Evolutionary conservation across 2,329 filamentous ascomycete species (phyloP).

Genomic region (Lomentospora prolificans): DNA sequence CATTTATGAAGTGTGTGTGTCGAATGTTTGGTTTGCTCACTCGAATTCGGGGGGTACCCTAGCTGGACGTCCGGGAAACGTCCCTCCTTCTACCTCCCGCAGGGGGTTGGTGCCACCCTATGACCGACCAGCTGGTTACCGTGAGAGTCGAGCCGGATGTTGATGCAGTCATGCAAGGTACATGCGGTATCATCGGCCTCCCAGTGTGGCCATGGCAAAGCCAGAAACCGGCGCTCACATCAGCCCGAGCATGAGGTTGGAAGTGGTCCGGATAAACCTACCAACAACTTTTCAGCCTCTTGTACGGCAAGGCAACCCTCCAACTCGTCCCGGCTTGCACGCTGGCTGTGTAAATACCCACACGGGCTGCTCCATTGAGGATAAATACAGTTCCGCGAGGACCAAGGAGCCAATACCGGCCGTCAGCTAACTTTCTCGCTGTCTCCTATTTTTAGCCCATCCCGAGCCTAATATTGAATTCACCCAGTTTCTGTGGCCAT

Average conservation of each 20-base stretch:
- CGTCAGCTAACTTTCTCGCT: neutral
- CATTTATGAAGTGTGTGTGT: no score
- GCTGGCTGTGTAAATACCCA: neutral
- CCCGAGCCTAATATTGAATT: conserved; percentile 6
- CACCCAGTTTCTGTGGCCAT: neutral
- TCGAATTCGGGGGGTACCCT: neutral
- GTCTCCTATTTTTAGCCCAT: conserved; percentile 2
- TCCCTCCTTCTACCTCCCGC: neutral
- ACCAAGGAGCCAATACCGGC: neutral
- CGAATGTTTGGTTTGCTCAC: no score
- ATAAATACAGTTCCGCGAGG: conserved; percentile 2
- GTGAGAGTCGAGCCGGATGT: neutral
- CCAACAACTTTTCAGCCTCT: neutral
- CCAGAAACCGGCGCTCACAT: neutral
- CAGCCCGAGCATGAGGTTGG: neutral
- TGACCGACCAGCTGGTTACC: neutral
- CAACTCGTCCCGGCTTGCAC: neutral
- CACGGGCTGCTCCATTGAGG: neutral
- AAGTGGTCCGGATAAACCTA: conserved; percentile 5
- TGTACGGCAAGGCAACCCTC: neutral
- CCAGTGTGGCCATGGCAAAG: neutral
- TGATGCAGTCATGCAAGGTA: conserved; percentile 2
- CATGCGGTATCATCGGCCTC: neutral
- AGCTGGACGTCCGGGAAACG: neutral
- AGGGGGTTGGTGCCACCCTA: neutral